phyloP scores from a whole-genome alignment of 1,284 basidiomycete species.

The Coniophora puteana region DNA sequence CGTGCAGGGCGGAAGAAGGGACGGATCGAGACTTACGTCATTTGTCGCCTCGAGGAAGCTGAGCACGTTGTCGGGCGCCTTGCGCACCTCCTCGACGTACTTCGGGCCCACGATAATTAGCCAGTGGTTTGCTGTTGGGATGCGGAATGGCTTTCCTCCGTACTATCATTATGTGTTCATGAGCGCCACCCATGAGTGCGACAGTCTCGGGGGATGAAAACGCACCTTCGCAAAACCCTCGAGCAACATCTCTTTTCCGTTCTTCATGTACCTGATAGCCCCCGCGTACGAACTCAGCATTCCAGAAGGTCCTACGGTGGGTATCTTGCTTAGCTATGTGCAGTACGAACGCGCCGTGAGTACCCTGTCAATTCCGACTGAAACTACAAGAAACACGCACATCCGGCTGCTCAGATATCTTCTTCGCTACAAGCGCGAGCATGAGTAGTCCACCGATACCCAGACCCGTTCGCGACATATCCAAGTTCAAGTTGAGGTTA shows the following conservation, averaged over 20 bases:
- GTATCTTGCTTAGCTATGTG: too few relatives aligned
- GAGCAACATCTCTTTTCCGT: slow-evolving; percentile 10
- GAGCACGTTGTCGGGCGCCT: slow-evolving; percentile 33
- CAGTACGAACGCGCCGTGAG: too few relatives aligned
- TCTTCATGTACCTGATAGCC: slow-evolving; percentile 8
- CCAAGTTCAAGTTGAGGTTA: too few relatives aligned
- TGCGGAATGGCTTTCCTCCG: slow-evolving; percentile 34
- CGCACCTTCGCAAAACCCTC: slow-evolving; percentile 21
- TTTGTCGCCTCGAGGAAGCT: slow-evolving; percentile 30
- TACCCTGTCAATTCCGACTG: too few relatives aligned
- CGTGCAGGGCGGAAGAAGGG: neutral
- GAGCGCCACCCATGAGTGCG: neutral
- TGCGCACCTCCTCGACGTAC: slow-evolving; percentile 38
- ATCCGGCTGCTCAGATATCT: too few relatives aligned
- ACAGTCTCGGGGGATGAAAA: neutral
- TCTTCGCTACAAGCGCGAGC: too few relatives aligned
- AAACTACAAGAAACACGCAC: too few relatives aligned
- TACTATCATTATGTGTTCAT: slow-evolving; percentile 22
- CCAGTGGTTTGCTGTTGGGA: slow-evolving; percentile 37
- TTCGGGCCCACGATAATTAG: slow-evolving; percentile 32
- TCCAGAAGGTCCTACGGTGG: slow-evolving; percentile 17
- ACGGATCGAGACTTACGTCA: slow-evolving; percentile 24
- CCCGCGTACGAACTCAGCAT: slow-evolving; percentile 16
- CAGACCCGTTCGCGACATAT: too few relatives aligned
- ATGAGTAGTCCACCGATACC: too few relatives aligned